These are phyloP conservation scores for Candida nitratophila DNA, from an alignment of 805 yeast genomes.

Conservation along the genomic window DNA sequence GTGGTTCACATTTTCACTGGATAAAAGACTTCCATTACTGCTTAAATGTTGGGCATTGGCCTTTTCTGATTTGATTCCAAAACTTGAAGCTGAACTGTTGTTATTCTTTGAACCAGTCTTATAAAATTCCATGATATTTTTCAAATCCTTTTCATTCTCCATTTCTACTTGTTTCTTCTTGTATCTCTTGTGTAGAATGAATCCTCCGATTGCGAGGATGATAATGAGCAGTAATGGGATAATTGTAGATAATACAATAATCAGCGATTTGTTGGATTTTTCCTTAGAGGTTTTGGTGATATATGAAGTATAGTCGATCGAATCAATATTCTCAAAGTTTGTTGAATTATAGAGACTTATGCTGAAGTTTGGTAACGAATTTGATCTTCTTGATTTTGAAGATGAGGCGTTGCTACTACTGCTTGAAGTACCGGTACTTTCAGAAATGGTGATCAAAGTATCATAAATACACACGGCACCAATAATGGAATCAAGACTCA, in stretches of 20 bases:
- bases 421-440: background rate
- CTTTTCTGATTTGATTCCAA: constrained; percentile 3
- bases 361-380: constrained; percentile 15
- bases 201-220: constrained; percentile 23
- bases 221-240: constrained; percentile 34
- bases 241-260: constrained; percentile 40
- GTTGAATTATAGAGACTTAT: constrained; percentile 36
- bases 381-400: no score
- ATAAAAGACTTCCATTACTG: background rate
- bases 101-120: constrained; percentile 10
- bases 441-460: constrained; percentile 38
- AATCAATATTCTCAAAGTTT: constrained; percentile 26
- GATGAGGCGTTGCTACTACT: constrained; percentile 4
- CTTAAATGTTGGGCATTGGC: background rate
- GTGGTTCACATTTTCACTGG: constrained; percentile 4
- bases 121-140: constrained; percentile 26
- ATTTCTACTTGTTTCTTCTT: constrained; percentile 18
- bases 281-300: constrained; percentile 5
- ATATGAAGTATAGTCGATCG: constrained; percentile 24
- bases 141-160: constrained; percentile 22
- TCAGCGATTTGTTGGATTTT: constrained; percentile 18
- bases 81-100: constrained; percentile 3
- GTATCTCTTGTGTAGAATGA: constrained; percentile 22
- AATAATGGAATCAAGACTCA: constrained; percentile 21
- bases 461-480: constrained; percentile 51